Evolutionary conservation across 1,139 yeast genomes (phyloP).

Genomic region (Hyphopichia khmerensis): DNA sequence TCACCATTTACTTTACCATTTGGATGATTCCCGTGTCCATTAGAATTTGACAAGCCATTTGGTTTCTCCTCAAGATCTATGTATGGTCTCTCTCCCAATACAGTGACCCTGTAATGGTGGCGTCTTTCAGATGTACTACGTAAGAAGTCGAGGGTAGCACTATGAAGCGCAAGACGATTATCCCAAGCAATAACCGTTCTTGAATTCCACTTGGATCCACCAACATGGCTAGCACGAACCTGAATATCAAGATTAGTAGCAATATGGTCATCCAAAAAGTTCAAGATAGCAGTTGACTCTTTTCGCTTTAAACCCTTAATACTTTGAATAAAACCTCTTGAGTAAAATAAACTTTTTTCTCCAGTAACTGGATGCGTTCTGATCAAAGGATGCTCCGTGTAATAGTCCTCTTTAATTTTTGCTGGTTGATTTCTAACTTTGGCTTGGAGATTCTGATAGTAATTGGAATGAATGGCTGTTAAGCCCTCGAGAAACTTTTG

Average conservation of each 20-base stretch:
- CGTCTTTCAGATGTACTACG: slow-evolving; percentile 12
- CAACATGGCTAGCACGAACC: slow-evolving; percentile 24
- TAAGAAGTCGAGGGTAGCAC: slow-evolving; percentile 24
- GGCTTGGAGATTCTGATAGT: slow-evolving; percentile 20
- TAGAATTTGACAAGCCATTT: slow-evolving; percentile 1
- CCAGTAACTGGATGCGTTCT: slow-evolving; percentile 31
- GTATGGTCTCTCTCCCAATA: slow-evolving; percentile 24
- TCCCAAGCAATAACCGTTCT: slow-evolving; percentile 27
- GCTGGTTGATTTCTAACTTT: slow-evolving; percentile 12
- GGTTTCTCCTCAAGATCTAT: slow-evolving; percentile 9
- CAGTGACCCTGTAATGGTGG: slow-evolving; percentile 26
- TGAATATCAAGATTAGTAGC: slow-evolving; percentile 23
- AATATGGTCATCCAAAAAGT: slow-evolving; percentile 22
- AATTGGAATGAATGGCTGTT: slow-evolving; percentile 24
- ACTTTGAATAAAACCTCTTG: slow-evolving; percentile 20
- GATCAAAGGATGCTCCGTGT: slow-evolving; percentile 28
- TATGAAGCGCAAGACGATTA: slow-evolving; percentile 21
- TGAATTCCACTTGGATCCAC: slow-evolving; percentile 13
- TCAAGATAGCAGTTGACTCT: slow-evolving; percentile 22
- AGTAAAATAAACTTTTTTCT: slow-evolving; percentile 22
- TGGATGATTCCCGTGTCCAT: slow-evolving; percentile 6
- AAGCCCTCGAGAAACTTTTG: slow-evolving; percentile 27
- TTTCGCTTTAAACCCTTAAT: slow-evolving; percentile 22
- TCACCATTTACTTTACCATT: slow-evolving; percentile 6
- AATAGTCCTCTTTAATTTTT: slow-evolving; percentile 20